Evolutionary conservation across 352 stramenopile species (phyloP), one percentile per base, ranked within the genome.

Genomic region (Pythium dissotocum): DNA sequence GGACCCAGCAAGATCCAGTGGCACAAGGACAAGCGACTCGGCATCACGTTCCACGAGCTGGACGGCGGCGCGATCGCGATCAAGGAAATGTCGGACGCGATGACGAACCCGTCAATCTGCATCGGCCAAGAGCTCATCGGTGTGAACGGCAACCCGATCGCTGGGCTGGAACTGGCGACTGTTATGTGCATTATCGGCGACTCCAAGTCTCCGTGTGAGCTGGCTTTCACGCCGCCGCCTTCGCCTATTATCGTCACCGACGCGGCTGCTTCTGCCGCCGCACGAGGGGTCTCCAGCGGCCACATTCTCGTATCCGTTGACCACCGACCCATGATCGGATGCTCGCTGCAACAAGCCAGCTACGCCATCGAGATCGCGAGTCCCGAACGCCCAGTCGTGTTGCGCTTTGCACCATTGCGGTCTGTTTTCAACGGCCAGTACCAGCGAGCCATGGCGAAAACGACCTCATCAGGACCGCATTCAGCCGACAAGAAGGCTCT

Each of bases 11-110:
- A 75, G 57, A 60, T 89, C 7, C 32, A 71, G 48, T 89, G 78
- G 80, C 35, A 65, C 51, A 87, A 85, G 48, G 57, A 80, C 52
- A 62, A 78, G 36, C 77, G 71, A 21, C 69, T 89, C 26, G 80
- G 78, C 38, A 68, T 89, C 44, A 87, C 75, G 28, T 85, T 89
- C 59, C 49, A 79, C 28, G 71, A 87, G 61, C 60, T 69, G 33
- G 71, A 61, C 16, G 67, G 75, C 58, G 71, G 73, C n/a, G 70
- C 62, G 13, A 77, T 87, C 61, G 60, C 68, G 16, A 76, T 89
- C 63, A 83, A 85, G 59, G 70, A 77, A 44, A 40, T 72, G 4
- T 35, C 68, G 1, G 75, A 75, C 53, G 55, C 24, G 4, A 52
- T 32, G 16, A 49, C n/a, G 13, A 70, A 74, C 58, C 62, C 64